Percentiles rank a stretch among this genome's conserved stretches.
These are phyloP conservation scores for Casuarina glauca DNA, from an alignment of 306 rosid species.

Conservation along the genomic window DNA sequence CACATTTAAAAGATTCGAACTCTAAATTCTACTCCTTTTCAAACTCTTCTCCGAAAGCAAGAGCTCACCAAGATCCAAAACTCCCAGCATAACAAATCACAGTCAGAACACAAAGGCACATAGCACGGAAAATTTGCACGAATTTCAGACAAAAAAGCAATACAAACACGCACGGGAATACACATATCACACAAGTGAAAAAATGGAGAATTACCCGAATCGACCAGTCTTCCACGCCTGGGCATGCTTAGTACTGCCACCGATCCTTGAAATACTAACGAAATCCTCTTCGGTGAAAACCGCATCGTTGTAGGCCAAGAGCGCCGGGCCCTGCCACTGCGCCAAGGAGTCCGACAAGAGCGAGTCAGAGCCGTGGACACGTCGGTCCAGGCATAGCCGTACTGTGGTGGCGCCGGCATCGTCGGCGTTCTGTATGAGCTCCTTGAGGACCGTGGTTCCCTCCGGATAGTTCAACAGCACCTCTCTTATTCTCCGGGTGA, in stretches of 20 bases:
- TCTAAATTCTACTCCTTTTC: too few species aligned
- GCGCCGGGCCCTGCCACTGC: constrained; percentile 93
- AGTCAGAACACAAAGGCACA: background rate
- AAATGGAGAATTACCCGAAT: constrained; percentile 59
- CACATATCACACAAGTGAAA: background rate
- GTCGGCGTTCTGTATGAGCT: constrained; percentile 93
- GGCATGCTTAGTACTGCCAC: constrained; percentile 85
- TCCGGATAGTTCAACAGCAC: constrained; percentile 94
- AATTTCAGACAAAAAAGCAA: background rate
- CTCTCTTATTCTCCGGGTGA: constrained; percentile 93
- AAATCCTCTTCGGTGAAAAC: constrained; percentile 90
- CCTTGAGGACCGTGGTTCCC: constrained; percentile 95
- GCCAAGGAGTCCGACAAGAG: constrained; percentile 60
- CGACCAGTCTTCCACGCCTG: constrained; percentile 94
- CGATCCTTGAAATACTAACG: constrained; percentile 84
- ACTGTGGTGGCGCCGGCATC: constrained; percentile 96
- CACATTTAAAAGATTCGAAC: background rate
- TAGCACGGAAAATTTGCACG: background rate
- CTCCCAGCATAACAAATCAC: background rate
- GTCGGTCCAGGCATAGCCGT: constrained; percentile 78
- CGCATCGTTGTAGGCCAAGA: constrained; percentile 83
- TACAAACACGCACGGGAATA: background rate
- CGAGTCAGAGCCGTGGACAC: constrained; percentile 57
- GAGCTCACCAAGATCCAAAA: background rate
- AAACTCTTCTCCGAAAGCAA: background rate